These are phyloP conservation scores for Aspergillus saccharolyticus DNA, from an alignment of 495 filamentous ascomycete species.

Conservation along the genomic window DNA sequence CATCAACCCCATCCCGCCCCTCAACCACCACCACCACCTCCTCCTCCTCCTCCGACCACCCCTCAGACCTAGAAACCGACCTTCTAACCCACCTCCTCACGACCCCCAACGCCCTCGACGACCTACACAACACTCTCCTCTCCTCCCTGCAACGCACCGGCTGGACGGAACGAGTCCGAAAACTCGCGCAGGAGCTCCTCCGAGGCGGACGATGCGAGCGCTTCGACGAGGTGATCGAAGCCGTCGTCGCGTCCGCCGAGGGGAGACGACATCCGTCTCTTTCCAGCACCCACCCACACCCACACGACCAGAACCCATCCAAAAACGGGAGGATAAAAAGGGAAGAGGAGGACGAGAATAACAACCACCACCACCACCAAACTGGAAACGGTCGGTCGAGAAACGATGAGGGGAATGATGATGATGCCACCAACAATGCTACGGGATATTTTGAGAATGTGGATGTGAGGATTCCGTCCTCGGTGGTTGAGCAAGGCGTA, in stretches of 20 bases:
- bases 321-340: conserved; percentile 9
- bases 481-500: conserved; percentile 43
- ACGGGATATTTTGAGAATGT: conserved; percentile 33
- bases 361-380: no score
- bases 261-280: conserved; percentile 32
- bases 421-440: conserved; percentile 10
- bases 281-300: conserved; percentile 11
- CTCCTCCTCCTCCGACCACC: not conserved
- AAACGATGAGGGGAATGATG: conserved; percentile 7
- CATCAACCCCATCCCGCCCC: no score
- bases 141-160: conserved; percentile 38
- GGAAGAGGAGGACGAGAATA: conserved; percentile 10
- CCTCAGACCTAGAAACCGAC: conserved; percentile 37
- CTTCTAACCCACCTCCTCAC: conserved; percentile 39
- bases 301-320: conserved; percentile 20
- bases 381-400: no score
- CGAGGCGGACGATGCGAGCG: conserved; percentile 44
- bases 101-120: conserved; percentile 40
- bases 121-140: conserved; percentile 40
- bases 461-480: conserved; percentile 39
- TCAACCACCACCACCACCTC: not conserved
- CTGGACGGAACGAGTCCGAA: conserved; percentile 42
- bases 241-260: conserved; percentile 39
- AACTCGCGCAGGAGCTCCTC: conserved; percentile 38
- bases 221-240: conserved; percentile 44